Percentiles rank a stretch among this genome's conserved stretches.
Conservation (phyloP, 2,329 filamentous ascomycete genomes). For the Blastomyces emzantsi region DNA sequence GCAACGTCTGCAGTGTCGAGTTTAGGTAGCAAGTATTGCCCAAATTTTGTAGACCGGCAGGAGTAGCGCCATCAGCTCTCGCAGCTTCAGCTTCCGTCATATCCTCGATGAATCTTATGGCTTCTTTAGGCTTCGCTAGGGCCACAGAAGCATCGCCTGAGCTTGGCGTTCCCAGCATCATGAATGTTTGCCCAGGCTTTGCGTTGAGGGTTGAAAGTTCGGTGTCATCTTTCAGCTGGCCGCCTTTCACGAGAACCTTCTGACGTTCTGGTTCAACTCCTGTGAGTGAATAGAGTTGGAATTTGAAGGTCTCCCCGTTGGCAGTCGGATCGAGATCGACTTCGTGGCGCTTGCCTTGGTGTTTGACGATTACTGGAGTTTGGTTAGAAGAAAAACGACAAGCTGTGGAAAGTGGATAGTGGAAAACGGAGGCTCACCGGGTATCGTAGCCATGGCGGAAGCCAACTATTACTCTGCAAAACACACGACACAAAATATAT, state of each 20-base stretch:
- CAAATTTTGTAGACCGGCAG: conserved; percentile 80
- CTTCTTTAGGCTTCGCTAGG: conserved; percentile 63
- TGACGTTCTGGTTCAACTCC: conserved; percentile 94
- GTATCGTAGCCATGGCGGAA: conserved; percentile 45
- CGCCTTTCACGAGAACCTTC: conserved; percentile 90
- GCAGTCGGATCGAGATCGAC: conserved; percentile 79
- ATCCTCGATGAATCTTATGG: conserved; percentile 85
- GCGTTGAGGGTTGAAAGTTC: conserved; percentile 74
- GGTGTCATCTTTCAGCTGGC: conserved; percentile 91
- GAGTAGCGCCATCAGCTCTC: conserved; percentile 70
- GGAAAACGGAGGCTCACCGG: conserved; percentile 36
- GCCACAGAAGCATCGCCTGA: conserved; percentile 51
- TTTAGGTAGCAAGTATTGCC: conserved; percentile 99
- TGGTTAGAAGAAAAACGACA: neutral
- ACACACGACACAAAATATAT: neutral
- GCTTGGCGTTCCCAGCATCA: conserved; percentile 92
- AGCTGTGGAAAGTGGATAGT: neutral
- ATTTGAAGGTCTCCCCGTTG: conserved; percentile 88
- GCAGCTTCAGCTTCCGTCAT: conserved; percentile 94
- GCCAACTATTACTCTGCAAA: conserved; percentile 13
- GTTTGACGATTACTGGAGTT: conserved; percentile 72
- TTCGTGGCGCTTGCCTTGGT: conserved; percentile 90
- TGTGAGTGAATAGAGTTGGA: conserved; percentile 88
- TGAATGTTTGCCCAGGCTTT: conserved; percentile 77
- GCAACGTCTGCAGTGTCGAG: conserved; percentile 86